Percentiles rank a stretch among this genome's conserved stretches.
phyloP scores from a whole-genome alignment of 2,329 filamentous ascomycete species.

The Phyllosticta paracitricarpa region DNA sequence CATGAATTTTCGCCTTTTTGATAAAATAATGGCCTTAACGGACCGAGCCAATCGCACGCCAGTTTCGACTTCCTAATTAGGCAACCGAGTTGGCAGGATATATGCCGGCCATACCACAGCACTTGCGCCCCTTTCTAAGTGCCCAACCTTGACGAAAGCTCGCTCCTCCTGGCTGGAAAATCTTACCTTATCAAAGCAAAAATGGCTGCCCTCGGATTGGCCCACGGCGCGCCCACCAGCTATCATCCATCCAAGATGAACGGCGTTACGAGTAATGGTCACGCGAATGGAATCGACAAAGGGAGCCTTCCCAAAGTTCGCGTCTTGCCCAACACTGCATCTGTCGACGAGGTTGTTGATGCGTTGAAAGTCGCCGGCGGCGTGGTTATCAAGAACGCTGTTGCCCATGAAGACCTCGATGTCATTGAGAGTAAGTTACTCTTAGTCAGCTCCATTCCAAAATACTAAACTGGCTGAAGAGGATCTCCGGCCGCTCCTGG shows the following conservation, averaged over 20 bases:
- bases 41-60: background rate
- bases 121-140: background rate
- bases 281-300: background rate
- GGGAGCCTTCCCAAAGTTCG: background rate
- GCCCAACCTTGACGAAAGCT: background rate
- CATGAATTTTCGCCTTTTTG: background rate
- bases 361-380: background rate
- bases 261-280: background rate
- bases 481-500: background rate
- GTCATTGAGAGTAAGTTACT: background rate
- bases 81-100: background rate
- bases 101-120: background rate
- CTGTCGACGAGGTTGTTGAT: background rate
- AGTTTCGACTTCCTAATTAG: background rate
- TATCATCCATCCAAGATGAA: background rate
- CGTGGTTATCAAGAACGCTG: background rate
- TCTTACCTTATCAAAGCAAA: background rate
- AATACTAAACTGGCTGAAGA: background rate
- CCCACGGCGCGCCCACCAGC: background rate
- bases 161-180: background rate
- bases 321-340: background rate
- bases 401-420: background rate
- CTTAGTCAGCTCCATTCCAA: background rate
- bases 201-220: background rate
- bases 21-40: background rate